Evolutionary conservation across 169 alveolate species (phyloP), one percentile per base, ranked within the genome.

Genomic region (Perkinsus marinus): DNA sequence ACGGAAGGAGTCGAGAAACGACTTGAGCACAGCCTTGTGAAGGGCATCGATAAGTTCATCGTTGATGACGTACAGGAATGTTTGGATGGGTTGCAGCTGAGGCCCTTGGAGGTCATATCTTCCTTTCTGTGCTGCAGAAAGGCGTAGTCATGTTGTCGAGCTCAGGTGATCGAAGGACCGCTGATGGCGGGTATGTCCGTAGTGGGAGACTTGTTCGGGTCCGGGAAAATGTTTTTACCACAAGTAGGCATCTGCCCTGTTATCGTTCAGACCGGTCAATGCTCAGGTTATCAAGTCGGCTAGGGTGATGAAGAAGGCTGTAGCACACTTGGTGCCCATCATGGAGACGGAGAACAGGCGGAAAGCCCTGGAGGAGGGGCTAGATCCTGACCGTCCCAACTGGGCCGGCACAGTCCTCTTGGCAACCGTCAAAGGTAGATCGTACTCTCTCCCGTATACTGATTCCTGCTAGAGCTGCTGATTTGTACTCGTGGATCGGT

Each of bases 151-250:
- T 41, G 10, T n/a, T n/a, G n/a, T 10, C 46, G 46, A 41, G 93
- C 95, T 43, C 91, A 93, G n/a, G 94, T 95, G 39, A 95, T 95
- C 89, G 97, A 95, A 94, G 97, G 97, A 36, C 97, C 97, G n/a
- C 91, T 95, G 36, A 95, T 95, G 97, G 94, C 92, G 22, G 97
- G 96, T n/a, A 95, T 95, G 97, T 41, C 92, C 68, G 93, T 94
- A 89, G 96, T 95, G 26, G 97, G 97, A 7, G 97, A 95, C 37
- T 94, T 94, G 43, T 95, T 95, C 89, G 97, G 97, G 0, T 39
- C 94, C 34, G 97, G 96, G 13, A 95, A 94, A 92, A 95, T 95
- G 97, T 95, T 95, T 93, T 47, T 95, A 69, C 97, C 97, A 34
- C 95, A 95, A 92, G 97, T 95, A 38, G 79, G 30, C 7, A 26